Percentiles rank a stretch among this genome's conserved stretches.
Conservation (phyloP, 2,329 filamentous ascomycete species). For the Xylariaceae sp. region DNA sequence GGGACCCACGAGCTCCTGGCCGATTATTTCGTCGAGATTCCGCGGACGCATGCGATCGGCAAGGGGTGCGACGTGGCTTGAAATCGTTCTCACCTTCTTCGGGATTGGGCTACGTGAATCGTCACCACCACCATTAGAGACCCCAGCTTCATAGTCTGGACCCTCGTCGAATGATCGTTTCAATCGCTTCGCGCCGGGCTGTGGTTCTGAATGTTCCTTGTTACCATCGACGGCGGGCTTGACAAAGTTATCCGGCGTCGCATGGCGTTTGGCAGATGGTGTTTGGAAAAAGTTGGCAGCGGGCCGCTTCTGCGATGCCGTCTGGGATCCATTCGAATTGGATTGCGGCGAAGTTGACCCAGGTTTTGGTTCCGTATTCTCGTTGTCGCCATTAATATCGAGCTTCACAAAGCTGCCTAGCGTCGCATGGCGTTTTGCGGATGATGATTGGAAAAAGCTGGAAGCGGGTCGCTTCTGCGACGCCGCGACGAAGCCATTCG, state of each 20-base stretch:
- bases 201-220: conserved; percentile 26
- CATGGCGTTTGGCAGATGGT: conserved; percentile 52
- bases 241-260: conserved; percentile 32
- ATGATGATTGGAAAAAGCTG: conserved; percentile 57
- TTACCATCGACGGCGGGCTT: conserved; percentile 34
- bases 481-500: conserved; percentile 33
- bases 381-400: conserved; percentile 31
- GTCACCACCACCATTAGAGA: conserved; percentile 13
- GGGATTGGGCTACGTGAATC: conserved; percentile 38
- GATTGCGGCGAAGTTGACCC: conserved; percentile 29
- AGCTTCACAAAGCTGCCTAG: conserved; percentile 32
- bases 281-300: conserved; percentile 59
- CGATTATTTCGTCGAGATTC: conserved; percentile 78
- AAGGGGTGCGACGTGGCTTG: conserved; percentile 69
- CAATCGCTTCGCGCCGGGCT: conserved; percentile 44
- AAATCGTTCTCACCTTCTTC: conserved; percentile 67
- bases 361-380: conserved; percentile 30
- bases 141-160: conserved; percentile 33
- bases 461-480: conserved; percentile 52
- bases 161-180: conserved; percentile 54
- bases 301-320: conserved; percentile 48
- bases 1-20: conserved; percentile 84
- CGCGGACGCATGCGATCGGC: conserved; percentile 90
- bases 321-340: conserved; percentile 31
- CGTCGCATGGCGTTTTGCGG: conserved; percentile 48